Conservation (phyloP, 345 rosid genomes). For the Passiflora organensis region DNA sequence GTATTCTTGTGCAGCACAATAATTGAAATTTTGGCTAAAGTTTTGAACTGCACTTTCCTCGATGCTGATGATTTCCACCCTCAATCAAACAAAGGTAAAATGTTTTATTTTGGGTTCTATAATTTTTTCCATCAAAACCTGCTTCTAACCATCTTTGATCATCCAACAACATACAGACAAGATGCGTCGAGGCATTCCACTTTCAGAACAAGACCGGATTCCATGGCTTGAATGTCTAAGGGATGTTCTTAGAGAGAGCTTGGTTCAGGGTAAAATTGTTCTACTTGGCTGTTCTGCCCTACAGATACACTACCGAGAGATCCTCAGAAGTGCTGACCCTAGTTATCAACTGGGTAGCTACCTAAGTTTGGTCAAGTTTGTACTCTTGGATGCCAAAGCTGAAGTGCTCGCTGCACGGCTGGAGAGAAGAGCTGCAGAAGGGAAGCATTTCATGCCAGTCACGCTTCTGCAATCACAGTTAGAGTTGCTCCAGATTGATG, state of each 20-base stretch:
- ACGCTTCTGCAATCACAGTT: constrained; percentile 74
- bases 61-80: constrained; percentile 92
- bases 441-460: constrained; percentile 76
- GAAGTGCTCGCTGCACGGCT: constrained; percentile 54
- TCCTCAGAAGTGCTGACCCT: constrained; percentile 60
- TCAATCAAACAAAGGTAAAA: constrained; percentile 66
- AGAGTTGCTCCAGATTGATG: constrained; percentile 64
- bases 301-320: constrained; percentile 59
- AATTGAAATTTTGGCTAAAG: constrained; percentile 53
- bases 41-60: constrained; percentile 51
- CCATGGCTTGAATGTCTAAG: constrained; percentile 73
- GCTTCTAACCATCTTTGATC: neutral
- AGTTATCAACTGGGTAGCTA: constrained; percentile 38
- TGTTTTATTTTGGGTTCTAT: too few species aligned
- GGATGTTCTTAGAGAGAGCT: constrained; percentile 35
- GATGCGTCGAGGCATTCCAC: constrained; percentile 67
- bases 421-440: constrained; percentile 49
- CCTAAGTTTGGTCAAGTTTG: constrained; percentile 42
- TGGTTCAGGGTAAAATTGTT: constrained; percentile 32
- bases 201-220: constrained; percentile 65
- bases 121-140: too few species aligned
- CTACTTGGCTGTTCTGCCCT: constrained; percentile 77
- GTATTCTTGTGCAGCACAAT: constrained; percentile 45
- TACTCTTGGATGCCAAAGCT: constrained; percentile 51
- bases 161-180: constrained; percentile 45